Evolutionary conservation across 805 yeast species (phyloP).

Genomic region (Blastobotrys americana): DNA sequence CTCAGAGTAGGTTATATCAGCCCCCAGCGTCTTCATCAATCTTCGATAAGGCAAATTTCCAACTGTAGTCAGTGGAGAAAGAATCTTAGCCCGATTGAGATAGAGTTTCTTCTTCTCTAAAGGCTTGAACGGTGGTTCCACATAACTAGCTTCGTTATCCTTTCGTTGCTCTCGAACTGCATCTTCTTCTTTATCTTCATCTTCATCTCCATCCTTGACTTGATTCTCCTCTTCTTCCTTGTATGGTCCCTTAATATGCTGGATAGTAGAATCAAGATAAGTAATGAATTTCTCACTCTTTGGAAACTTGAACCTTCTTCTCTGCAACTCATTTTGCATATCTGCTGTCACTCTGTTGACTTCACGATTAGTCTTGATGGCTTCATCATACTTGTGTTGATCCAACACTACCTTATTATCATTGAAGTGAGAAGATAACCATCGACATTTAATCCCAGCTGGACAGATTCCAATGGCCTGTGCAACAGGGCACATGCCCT

Average conservation of each 20-base stretch:
- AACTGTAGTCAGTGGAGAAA: conserved; percentile 94
- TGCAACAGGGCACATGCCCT: conserved; percentile 79
- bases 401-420: conserved; percentile 38
- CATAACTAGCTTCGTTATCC: conserved; percentile 40
- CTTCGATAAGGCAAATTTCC: conserved; percentile 95
- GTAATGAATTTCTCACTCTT: conserved; percentile 51
- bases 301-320: conserved; percentile 54
- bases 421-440: conserved; percentile 65
- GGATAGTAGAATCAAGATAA: conserved; percentile 45
- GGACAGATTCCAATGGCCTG: conserved; percentile 83
- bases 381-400: conserved; percentile 34
- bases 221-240: conserved; percentile 32
- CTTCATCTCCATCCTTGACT: conserved; percentile 32
- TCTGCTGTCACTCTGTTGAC: conserved; percentile 52
- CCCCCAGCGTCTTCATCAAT: conserved; percentile 82
- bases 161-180: conserved; percentile 17
- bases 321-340: conserved; percentile 44
- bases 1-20: conserved; percentile 89
- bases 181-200: conserved; percentile 30
- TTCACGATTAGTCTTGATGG: conserved; percentile 42
- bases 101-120: conserved; percentile 76
- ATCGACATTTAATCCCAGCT: conserved; percentile 85
- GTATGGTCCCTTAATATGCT: conserved; percentile 19
- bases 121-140: conserved; percentile 68
- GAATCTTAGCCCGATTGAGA: conserved; percentile 67